These are phyloP conservation scores for Colletotrichum somersetense DNA, from an alignment of 2,329 filamentous ascomycete genomes.

Conservation along the genomic window DNA sequence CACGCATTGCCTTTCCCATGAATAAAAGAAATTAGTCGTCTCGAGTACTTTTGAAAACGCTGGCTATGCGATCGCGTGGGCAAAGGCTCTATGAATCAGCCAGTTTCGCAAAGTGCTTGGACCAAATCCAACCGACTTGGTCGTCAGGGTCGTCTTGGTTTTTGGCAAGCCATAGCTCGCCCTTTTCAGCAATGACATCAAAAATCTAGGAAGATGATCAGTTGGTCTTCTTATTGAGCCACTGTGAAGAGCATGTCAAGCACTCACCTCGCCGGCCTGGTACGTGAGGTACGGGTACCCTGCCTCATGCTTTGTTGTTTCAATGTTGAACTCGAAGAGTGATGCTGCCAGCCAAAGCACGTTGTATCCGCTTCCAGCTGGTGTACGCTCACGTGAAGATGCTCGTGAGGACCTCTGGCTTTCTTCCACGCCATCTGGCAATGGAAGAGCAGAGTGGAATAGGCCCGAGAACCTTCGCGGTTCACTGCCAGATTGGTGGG, in stretches of 20 bases:
- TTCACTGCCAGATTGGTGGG: conserved; percentile 61
- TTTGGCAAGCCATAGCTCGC: conserved; percentile 96
- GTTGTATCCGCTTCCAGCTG: conserved; percentile 70
- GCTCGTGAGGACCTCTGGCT: conserved; percentile 67
- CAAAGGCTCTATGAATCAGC: conserved; percentile 59
- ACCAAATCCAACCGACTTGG: conserved; percentile 97
- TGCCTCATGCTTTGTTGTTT: conserved; percentile 89
- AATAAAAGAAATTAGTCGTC: conserved; percentile 19
- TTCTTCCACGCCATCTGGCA: conserved; percentile 74
- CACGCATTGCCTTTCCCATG: conserved; percentile 3
- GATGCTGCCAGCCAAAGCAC: conserved; percentile 93
- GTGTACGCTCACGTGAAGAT: conserved; percentile 70
- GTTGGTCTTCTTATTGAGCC: conserved; percentile 22
- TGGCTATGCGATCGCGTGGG: conserved; percentile 15
- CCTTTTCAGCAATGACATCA: conserved; percentile 94
- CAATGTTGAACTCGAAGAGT: conserved; percentile 97
- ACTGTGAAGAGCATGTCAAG: neutral
- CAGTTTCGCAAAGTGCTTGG: conserved; percentile 89
- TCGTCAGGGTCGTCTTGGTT: conserved; percentile 91
- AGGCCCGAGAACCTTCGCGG: conserved; percentile 77
- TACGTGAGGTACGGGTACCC: conserved; percentile 98
- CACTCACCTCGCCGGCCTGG: conserved; percentile 85
- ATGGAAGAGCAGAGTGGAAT: conserved; percentile 88
- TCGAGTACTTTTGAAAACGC: conserved; percentile 28
- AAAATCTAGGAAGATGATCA: conserved; percentile 70